A percentile compares a stretch with the other conserved stretches of the same genome.
phyloP scores from a whole-genome alignment of 2,329 filamentous ascomycete species.

The Calonectria honghensis region DNA sequence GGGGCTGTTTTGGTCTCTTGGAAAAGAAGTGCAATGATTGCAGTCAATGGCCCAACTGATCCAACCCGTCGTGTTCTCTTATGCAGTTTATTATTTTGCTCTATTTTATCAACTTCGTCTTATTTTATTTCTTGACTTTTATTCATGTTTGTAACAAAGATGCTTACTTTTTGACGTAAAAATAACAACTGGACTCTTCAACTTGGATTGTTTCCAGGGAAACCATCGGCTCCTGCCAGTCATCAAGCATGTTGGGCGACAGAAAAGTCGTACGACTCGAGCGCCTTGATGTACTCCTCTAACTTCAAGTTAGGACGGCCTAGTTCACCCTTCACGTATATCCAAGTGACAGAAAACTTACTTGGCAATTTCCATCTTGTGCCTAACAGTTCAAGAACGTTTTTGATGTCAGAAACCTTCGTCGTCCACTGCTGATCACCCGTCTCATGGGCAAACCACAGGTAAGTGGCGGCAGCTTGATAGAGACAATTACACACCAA shows the following conservation, averaged over 20 bases:
- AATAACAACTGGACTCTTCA: no score
- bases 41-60: no score
- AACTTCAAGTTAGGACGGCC: not conserved
- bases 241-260: not conserved
- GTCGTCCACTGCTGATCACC: not conserved
- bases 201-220: no score
- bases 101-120: no score
- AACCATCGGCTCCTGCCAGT: no score
- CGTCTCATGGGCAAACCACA: constrained; percentile 1
- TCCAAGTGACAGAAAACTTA: constrained; percentile 26
- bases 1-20: no score
- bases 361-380: constrained; percentile 24
- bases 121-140: no score
- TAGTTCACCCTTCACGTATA: not conserved
- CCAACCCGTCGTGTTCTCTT: no score
- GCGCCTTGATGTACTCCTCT: constrained; percentile 11
- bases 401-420: constrained; percentile 5
- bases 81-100: no score
- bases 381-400: constrained; percentile 9
- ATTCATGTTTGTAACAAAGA: no score
- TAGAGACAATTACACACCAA: constrained; percentile 34
- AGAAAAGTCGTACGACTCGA: not conserved
- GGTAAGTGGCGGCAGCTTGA: constrained; percentile 23
- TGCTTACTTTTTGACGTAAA: no score
- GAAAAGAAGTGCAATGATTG: no score